These are phyloP conservation scores for Suhomyces kilbournensis DNA, from an alignment of 805 yeast genomes.

Conservation along the genomic window DNA sequence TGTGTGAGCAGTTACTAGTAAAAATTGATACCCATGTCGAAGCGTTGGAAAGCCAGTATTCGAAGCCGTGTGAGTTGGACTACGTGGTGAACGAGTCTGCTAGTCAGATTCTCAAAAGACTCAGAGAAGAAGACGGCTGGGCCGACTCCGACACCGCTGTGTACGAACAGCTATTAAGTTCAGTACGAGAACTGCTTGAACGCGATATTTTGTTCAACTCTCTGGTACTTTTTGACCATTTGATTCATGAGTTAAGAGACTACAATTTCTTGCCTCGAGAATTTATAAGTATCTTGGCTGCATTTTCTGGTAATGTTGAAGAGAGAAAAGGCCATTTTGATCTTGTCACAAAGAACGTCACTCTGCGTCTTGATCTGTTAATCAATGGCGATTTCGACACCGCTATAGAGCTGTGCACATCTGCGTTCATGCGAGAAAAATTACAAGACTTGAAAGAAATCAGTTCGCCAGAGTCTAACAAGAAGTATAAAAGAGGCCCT, in stretches of 20 bases:
- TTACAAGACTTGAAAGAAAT: conserved; percentile 5
- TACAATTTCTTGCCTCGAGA: conserved; percentile 12
- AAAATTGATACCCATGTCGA: conserved; percentile 45
- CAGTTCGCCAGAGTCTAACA: not conserved
- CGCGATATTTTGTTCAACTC: conserved; percentile 55
- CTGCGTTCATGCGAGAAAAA: conserved; percentile 26
- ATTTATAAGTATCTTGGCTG: conserved; percentile 1
- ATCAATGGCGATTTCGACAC: conserved; percentile 36
- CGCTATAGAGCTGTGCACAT: conserved; percentile 27
- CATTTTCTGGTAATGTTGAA: not conserved
- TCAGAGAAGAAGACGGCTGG: conserved; percentile 60
- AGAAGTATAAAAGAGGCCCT: conserved; percentile 18
- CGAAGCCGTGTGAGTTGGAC: conserved; percentile 51
- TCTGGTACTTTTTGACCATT: conserved; percentile 53
- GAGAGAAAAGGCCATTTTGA: not conserved
- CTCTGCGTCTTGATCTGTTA: conserved; percentile 17
- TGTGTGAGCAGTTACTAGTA: conserved; percentile 31
- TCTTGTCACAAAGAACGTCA: conserved; percentile 2
- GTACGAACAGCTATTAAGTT: conserved; percentile 39
- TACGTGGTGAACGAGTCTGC: conserved; percentile 46
- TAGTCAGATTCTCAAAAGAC: conserved; percentile 41
- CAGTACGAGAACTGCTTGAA: conserved; percentile 48
- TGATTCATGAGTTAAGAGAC: conserved; percentile 22
- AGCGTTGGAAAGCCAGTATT: conserved; percentile 50
- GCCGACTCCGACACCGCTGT: conserved; percentile 38